Evolutionary conservation across 495 filamentous ascomycete genomes (phyloP).

Genomic region (Penicillium turbatum): DNA sequence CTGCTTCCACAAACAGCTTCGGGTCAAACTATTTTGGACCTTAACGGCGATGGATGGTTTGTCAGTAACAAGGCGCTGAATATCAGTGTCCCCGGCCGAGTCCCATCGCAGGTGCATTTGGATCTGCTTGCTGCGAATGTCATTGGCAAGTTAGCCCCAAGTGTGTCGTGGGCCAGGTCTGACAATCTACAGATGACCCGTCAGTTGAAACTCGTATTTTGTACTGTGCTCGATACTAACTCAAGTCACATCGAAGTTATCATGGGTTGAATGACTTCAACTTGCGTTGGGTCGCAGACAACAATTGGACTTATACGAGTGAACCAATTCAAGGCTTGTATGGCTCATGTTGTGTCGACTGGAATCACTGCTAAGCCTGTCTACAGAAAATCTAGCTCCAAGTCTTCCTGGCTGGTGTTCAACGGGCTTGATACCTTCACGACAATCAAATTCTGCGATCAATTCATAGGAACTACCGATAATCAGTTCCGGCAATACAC

Average conservation of each 20-base stretch:
- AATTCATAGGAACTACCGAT: conserved; percentile 58
- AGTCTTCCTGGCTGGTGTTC: conserved; percentile 54
- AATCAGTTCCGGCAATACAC: conserved; percentile 71
- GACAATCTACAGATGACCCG: too few relatives aligned
- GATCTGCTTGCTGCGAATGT: conserved; percentile 52
- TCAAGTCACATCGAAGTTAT: conserved; percentile 26
- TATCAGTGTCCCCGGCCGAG: conserved; percentile 52
- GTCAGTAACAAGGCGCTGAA: conserved; percentile 49
- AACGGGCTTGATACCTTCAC: conserved; percentile 66
- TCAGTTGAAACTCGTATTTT: conserved; percentile 23
- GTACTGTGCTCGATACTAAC: conserved; percentile 3
- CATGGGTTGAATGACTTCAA: conserved; percentile 59
- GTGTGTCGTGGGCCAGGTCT: too few relatives aligned
- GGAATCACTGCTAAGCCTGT: conserved; percentile 9
- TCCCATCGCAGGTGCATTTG: conserved; percentile 62
- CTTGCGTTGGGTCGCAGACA: conserved; percentile 55
- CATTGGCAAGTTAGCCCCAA: conserved; percentile 44
- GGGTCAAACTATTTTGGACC: conserved; percentile 44
- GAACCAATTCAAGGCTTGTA: conserved; percentile 46
- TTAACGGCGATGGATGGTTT: conserved; percentile 53
- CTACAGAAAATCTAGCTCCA: conserved; percentile 17
- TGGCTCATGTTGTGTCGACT: conserved; percentile 4
- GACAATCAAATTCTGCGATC: conserved; percentile 56
- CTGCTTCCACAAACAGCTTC: conserved; percentile 13
- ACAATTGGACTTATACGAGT: conserved; percentile 64